Evolutionary conservation across 345 rosid genomes (phyloP).

Genomic region (Erysimum cheiranthoides): DNA sequence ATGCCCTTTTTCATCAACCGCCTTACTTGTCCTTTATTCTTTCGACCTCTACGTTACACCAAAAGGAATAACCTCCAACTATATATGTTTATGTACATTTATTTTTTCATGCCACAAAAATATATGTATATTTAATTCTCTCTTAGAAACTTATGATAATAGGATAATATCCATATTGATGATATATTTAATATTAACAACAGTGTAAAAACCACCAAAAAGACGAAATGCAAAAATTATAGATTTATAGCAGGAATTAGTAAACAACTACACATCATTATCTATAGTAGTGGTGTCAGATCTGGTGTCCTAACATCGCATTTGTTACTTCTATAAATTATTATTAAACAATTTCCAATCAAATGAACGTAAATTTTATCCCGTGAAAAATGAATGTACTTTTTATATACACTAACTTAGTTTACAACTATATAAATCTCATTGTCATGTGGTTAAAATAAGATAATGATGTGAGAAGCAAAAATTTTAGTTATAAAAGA

Average conservation of each 20-base stretch:
- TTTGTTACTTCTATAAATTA: background rate
- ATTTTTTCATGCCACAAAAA: background rate
- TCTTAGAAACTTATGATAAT: background rate
- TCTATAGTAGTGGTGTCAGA: conserved; percentile 22
- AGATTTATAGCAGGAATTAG: conserved; percentile 10
- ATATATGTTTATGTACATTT: background rate
- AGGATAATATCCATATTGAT: background rate
- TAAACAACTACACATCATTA: conserved; percentile 35
- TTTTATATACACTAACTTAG: background rate
- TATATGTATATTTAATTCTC: background rate
- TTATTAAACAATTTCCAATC: background rate
- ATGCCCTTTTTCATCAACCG: conserved; percentile 38
- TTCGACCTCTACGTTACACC: conserved; percentile 33
- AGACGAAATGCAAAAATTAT: background rate
- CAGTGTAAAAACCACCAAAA: conserved; percentile 1
- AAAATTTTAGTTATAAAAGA: too few species aligned
- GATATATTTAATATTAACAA: background rate
- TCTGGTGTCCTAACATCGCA: conserved; percentile 35
- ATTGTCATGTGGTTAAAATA: too few species aligned
- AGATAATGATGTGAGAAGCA: too few species aligned
- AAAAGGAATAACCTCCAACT: background rate
- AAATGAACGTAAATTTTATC: too few species aligned
- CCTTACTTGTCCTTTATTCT: conserved; percentile 29
- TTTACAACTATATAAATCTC: background rate
- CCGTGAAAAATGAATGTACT: too few species aligned